A percentile compares a stretch with the other conserved stretches of the same genome.
These are phyloP conservation scores for Orbilia ellipsospora DNA, from an alignment of 2,329 filamentous ascomycete species.

Conservation along the genomic window DNA sequence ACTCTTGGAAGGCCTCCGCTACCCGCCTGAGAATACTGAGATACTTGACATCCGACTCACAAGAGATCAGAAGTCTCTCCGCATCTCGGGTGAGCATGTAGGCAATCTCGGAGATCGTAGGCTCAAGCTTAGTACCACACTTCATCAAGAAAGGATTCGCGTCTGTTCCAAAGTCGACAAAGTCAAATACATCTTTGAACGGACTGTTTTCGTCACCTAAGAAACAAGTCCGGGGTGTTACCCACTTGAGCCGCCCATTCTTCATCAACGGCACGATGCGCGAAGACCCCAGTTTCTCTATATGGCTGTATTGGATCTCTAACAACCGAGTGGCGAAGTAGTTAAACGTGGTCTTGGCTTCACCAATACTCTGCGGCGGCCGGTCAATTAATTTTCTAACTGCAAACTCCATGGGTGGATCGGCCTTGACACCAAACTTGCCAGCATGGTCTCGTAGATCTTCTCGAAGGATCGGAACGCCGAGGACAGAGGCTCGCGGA, in stretches of 20 bases:
- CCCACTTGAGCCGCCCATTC: constrained; percentile 65
- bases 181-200: constrained; percentile 94
- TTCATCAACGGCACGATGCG: constrained; percentile 76
- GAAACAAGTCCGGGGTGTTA: constrained; percentile 80
- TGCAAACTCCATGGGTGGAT: constrained; percentile 82
- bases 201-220: constrained; percentile 74
- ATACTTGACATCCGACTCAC: constrained; percentile 82
- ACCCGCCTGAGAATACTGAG: constrained; percentile 82
- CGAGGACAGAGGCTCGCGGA: constrained; percentile 77
- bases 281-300: constrained; percentile 72
- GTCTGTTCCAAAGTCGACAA: constrained; percentile 89
- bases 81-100: constrained; percentile 85
- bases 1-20: constrained; percentile 74
- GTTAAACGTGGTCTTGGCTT: constrained; percentile 78
- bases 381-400: constrained; percentile 76
- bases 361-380: constrained; percentile 74
- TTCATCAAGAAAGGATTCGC: constrained; percentile 89
- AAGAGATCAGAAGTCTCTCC: constrained; percentile 79
- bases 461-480: constrained; percentile 79
- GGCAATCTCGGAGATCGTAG: constrained; percentile 86
- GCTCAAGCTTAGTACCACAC: constrained; percentile 90
- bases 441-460: constrained; percentile 83
- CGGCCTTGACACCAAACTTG: constrained; percentile 85
- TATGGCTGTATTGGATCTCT: constrained; percentile 74
- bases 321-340: constrained; percentile 83